phyloP scores from a whole-genome alignment of 2,329 filamentous ascomycete genomes.

The Rhynchosporium graminicola region DNA sequence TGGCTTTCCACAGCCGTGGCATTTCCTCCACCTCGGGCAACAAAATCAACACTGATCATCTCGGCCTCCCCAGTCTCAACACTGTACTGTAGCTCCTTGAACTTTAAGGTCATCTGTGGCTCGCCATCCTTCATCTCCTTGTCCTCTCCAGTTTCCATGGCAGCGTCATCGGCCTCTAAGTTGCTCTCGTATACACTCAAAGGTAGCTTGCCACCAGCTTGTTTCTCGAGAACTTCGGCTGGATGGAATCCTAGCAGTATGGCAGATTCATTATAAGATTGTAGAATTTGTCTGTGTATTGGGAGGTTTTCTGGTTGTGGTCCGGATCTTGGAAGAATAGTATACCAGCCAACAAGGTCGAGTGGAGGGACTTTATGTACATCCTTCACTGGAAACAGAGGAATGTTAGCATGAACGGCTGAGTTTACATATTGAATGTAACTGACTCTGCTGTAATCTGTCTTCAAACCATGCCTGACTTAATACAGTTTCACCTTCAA shows the following conservation, averaged over 20 bases:
- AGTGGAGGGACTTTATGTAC: constrained; percentile 84
- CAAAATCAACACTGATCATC: constrained; percentile 95
- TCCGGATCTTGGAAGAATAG: constrained; percentile 70
- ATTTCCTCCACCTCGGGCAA: constrained; percentile 81
- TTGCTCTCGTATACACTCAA: constrained; percentile 88
- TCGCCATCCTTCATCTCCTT: constrained; percentile 71
- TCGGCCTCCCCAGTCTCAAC: constrained; percentile 95
- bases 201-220: constrained; percentile 78
- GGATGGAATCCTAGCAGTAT: constrained; percentile 87
- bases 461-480: constrained; percentile 72
- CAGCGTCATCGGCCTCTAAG: constrained; percentile 66
- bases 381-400: constrained; percentile 65
- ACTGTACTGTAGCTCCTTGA: constrained; percentile 80
- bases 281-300: constrained; percentile 76
- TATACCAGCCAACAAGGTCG: constrained; percentile 91
- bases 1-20: constrained; percentile 60
- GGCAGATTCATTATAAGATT: constrained; percentile 77
- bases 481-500: constrained; percentile 61
- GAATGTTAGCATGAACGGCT: too few species aligned
- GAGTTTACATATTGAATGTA: background rate
- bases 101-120: constrained; percentile 62
- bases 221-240: constrained; percentile 52
- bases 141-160: constrained; percentile 57
- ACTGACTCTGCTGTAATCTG: constrained; percentile 81
- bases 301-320: constrained; percentile 68